Evolutionary conservation across 805 yeast species (phyloP), one percentile per base, ranked within the genome.

Genomic region (Yamadazyma philogaea): DNA sequence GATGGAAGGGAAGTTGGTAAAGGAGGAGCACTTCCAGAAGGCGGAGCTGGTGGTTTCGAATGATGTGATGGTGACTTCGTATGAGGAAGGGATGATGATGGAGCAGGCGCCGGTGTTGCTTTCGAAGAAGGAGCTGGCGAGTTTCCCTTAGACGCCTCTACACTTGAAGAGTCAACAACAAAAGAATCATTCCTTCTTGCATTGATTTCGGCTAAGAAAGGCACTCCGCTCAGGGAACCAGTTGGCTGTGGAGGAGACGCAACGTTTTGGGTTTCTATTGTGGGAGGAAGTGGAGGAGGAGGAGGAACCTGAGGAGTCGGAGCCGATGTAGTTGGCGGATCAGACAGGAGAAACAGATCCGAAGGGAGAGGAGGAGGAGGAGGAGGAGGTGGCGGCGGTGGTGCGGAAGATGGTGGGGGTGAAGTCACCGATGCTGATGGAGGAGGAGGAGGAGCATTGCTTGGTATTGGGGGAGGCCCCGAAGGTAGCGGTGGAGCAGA

Each of bases 161-260:
- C 55, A 12, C 52, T 39, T 2, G 44, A 17, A n/a, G 40, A 46
- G 41, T 71, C 79, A n/a, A 79, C 66, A 11, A 77, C 81, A 54
- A 66, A 55, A 0, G 72, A 45, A 16, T 79, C 80, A 47, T 74
- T 69, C 56, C 84, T 66, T 54, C 74, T 77, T 30, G 74, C 70
- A 46, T 78, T 77, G 37, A 80, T 79, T 45, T 79, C 77, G 0
- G 79, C 79, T 37, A 79, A 64, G 51, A 80, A 79, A 6, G 86
- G 84, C 18, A 79, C 55, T 0, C 69, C 74, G 1, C 78, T 78
- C n/a, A n/a, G 22, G 34, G 57, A 50, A 7, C 56, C 43, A 11
- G 53, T 40, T 10, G 47, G 16, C 6, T 53, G 45, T 5, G 51
- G 49, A 6, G 50, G 41, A 11, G 22, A 4, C 10, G 30, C 5